Percentiles rank a stretch among this genome's conserved stretches.
phyloP scores from a whole-genome alignment of 495 filamentous ascomycete species.

The Penicillium turbatum region DNA sequence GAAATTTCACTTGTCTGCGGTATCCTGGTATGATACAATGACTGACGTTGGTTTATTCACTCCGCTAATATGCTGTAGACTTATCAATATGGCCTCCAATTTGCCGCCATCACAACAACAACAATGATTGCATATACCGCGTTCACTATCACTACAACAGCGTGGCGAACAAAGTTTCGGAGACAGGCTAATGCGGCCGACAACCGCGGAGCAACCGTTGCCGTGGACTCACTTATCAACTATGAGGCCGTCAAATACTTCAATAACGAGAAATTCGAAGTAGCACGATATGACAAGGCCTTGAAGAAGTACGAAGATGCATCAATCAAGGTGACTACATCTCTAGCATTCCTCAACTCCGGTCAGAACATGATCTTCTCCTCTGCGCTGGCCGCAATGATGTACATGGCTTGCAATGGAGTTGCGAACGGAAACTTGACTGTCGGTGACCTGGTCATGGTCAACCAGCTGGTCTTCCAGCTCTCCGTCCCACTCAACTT shows the following conservation, averaged over 20 bases:
- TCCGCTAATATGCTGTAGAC: slow-evolving; percentile 51
- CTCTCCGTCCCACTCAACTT: slow-evolving; percentile 96
- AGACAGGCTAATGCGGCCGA: slow-evolving; percentile 93
- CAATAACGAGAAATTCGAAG: slow-evolving; percentile 96
- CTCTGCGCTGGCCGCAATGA: slow-evolving; percentile 91
- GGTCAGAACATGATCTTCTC: slow-evolving; percentile 99
- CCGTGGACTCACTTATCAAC: slow-evolving; percentile 94
- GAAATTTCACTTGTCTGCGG: slow-evolving; percentile 96
- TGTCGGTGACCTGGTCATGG: slow-evolving; percentile 96
- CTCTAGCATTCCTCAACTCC: slow-evolving; percentile 86
- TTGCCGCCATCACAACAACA: slow-evolving; percentile 81
- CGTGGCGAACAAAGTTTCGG: slow-evolving; percentile 95
- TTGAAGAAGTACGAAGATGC: slow-evolving; percentile 83
- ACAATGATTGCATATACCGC: slow-evolving; percentile 93
- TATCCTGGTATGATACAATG: slow-evolving; percentile 53
- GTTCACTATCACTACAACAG: slow-evolving; percentile 92
- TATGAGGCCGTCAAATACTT: slow-evolving; percentile 99
- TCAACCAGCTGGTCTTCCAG: slow-evolving; percentile 98
- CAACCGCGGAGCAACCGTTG: slow-evolving; percentile 90
- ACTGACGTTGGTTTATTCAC: background rate
- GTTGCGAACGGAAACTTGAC: slow-evolving; percentile 76
- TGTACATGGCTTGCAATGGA: slow-evolving; percentile 89
- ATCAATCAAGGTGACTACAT: slow-evolving; percentile 94
- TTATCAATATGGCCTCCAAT: slow-evolving; percentile 88
- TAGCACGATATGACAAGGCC: slow-evolving; percentile 82